Percentiles rank a stretch among this genome's conserved stretches.
Evolutionary conservation across 805 yeast species (phyloP).

Genomic region (Kuraishia ogatae): DNA sequence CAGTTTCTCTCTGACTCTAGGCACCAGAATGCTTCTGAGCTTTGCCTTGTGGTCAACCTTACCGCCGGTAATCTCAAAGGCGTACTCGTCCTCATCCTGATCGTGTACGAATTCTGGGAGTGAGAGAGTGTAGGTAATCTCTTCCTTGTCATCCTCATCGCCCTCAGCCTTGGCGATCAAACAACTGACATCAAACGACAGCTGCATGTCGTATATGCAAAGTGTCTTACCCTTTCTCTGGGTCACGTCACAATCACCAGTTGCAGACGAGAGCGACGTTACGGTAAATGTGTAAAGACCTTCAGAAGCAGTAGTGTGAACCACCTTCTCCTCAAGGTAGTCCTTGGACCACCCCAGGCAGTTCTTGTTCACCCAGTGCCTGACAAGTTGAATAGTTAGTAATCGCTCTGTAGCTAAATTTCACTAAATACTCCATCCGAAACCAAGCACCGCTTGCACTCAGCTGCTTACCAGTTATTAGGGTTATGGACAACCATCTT

Average conservation of each 20-base stretch:
- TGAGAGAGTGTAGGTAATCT: slow-evolving; percentile 32
- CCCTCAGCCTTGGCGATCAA: slow-evolving; percentile 22
- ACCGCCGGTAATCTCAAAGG: slow-evolving; percentile 33
- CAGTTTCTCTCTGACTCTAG: slow-evolving; percentile 39
- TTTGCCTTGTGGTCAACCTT: slow-evolving; percentile 26
- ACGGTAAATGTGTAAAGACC: slow-evolving; percentile 26
- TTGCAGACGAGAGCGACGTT: slow-evolving; percentile 27
- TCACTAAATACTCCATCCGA: neutral
- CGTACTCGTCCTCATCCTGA: slow-evolving; percentile 59
- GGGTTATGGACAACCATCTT: slow-evolving; percentile 92
- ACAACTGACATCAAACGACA: slow-evolving; percentile 34
- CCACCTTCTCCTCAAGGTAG: slow-evolving; percentile 59
- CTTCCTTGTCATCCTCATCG: slow-evolving; percentile 19
- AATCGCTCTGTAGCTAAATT: neutral
- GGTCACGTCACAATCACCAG: slow-evolving; percentile 77
- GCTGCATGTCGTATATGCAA: slow-evolving; percentile 61
- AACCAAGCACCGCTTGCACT: neutral
- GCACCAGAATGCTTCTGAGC: slow-evolving; percentile 41
- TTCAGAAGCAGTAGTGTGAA: slow-evolving; percentile 32
- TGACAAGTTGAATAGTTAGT: neutral
- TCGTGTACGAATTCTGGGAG: slow-evolving; percentile 73
- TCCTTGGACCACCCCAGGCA: slow-evolving; percentile 85
- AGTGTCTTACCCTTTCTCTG: slow-evolving; percentile 77
- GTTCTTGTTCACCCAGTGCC: slow-evolving; percentile 99
- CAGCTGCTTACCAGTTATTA: slow-evolving; percentile 55